Conservation (phyloP, 495 filamentous ascomycete genomes). For the Penicillium goetzii region DNA sequence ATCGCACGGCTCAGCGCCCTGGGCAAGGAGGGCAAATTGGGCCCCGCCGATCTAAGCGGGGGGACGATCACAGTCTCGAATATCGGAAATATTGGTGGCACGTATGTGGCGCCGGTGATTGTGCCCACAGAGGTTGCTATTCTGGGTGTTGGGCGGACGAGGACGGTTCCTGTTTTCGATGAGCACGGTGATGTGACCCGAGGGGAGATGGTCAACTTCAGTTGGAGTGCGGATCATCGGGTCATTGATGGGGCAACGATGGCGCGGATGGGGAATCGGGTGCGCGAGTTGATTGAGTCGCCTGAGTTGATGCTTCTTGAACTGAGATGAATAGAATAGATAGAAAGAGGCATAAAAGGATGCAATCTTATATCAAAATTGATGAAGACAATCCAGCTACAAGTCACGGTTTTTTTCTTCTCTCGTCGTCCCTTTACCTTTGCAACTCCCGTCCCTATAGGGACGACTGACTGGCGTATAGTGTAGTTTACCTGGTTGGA, state of each 20-base stretch:
- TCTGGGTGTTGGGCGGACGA: slow-evolving; percentile 82
- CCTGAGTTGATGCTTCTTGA: slow-evolving; percentile 78
- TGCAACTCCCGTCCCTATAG: background rate
- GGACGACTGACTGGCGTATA: background rate
- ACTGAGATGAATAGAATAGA: slow-evolving; percentile 42
- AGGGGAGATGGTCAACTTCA: slow-evolving; percentile 88
- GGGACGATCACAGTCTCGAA: slow-evolving; percentile 97
- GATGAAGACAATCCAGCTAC: background rate
- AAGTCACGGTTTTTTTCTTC: background rate
- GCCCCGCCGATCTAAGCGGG: slow-evolving; percentile 74
- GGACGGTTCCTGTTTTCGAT: slow-evolving; percentile 69
- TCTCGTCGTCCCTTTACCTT: background rate
- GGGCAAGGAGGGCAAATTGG: slow-evolving; percentile 73
- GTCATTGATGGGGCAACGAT: slow-evolving; percentile 94
- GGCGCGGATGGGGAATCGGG: slow-evolving; percentile 82
- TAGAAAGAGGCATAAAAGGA: slow-evolving; percentile 6
- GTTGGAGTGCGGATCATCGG: slow-evolving; percentile 96
- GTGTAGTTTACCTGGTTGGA: background rate
- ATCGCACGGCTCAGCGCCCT: slow-evolving; percentile 71
- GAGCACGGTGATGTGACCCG: slow-evolving; percentile 85
- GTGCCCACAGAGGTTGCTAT: slow-evolving; percentile 89
- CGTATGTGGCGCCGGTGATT: slow-evolving; percentile 88
- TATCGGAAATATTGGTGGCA: slow-evolving; percentile 95
- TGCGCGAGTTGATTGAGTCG: slow-evolving; percentile 76
- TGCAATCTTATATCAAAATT: background rate